A percentile compares a stretch with the other conserved stretches of the same genome.
Conservation (phyloP, 768 basidiomycete species). For the Stropharia rugosoannulata region DNA sequence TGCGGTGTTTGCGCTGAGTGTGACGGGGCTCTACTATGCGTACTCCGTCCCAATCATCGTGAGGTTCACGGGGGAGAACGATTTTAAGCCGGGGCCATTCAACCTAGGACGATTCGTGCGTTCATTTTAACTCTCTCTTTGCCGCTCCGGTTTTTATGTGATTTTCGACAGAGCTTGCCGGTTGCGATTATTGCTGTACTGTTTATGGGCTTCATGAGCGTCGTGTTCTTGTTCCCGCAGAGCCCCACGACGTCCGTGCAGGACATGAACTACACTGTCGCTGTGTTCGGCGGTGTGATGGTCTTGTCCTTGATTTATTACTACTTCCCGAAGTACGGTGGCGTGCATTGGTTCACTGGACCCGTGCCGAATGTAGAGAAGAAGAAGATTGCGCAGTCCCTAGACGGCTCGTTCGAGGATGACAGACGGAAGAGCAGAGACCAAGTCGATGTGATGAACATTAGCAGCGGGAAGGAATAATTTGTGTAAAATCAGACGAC, state of each 20-base stretch:
- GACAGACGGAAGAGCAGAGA: constrained; percentile 6
- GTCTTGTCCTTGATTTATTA: constrained; percentile 63
- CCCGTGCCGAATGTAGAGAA: constrained; percentile 47
- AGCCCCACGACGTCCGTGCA: constrained; percentile 42
- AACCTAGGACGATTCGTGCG: constrained; percentile 39
- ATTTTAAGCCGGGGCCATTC: constrained; percentile 59
- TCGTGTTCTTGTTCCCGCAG: constrained; percentile 67
- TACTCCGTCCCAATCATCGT: constrained; percentile 56
- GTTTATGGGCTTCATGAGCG: constrained; percentile 67
- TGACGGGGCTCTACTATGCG: constrained; percentile 46
- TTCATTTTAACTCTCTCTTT: background rate
- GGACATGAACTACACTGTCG: constrained; percentile 74
- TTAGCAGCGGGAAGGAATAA: too few species aligned
- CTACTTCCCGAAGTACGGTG: constrained; percentile 72
- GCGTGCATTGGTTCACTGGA: constrained; percentile 73
- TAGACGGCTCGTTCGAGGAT: constrained; percentile 15
- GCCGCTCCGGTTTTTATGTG: background rate
- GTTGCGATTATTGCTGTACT: constrained; percentile 54
- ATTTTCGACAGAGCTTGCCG: constrained; percentile 49
- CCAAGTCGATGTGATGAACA: too few species aligned
- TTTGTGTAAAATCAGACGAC: too few species aligned
- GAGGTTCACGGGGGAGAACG: constrained; percentile 44
- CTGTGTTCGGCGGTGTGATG: constrained; percentile 65
- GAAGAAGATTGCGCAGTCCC: constrained; percentile 6
- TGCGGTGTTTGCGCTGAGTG: constrained; percentile 53